These are phyloP conservation scores for Vigna radiata DNA, from an alignment of 306 rosid genomes.

Conservation along the genomic window DNA sequence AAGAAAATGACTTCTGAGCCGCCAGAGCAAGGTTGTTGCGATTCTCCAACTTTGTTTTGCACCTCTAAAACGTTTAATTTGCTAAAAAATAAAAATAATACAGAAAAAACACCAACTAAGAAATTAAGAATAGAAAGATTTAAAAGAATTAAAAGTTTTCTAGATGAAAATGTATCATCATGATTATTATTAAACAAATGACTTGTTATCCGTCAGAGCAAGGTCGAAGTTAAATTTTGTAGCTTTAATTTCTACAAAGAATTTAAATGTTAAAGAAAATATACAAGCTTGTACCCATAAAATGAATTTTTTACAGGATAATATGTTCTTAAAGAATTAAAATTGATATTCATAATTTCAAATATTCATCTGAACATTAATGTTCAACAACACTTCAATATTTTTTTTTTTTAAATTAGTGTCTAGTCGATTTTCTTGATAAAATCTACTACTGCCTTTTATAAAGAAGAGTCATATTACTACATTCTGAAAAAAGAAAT, in stretches of 20 bases:
- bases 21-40: constrained; percentile 23
- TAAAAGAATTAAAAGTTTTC: background rate
- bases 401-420: too few species aligned
- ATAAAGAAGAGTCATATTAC: background rate
- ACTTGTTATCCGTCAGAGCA: background rate
- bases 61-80: background rate
- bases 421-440: too few species aligned
- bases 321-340: background rate
- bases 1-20: constrained; percentile 36
- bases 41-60: constrained; percentile 11
- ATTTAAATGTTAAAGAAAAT: background rate
- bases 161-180: background rate
- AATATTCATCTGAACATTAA: background rate
- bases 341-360: background rate
- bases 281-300: background rate
- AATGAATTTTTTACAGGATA: background rate
- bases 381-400: too few species aligned
- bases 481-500: background rate
- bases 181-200: background rate
- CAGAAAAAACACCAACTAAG: background rate
- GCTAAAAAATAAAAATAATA: background rate
- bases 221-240: constrained; percentile 32
- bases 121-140: background rate
- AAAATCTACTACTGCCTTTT: too few species aligned
- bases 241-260: background rate